A percentile compares a stretch with the other conserved stretches of the same genome.
These are phyloP conservation scores for Collybia sordida DNA, from an alignment of 768 basidiomycete genomes.

Conservation along the genomic window DNA sequence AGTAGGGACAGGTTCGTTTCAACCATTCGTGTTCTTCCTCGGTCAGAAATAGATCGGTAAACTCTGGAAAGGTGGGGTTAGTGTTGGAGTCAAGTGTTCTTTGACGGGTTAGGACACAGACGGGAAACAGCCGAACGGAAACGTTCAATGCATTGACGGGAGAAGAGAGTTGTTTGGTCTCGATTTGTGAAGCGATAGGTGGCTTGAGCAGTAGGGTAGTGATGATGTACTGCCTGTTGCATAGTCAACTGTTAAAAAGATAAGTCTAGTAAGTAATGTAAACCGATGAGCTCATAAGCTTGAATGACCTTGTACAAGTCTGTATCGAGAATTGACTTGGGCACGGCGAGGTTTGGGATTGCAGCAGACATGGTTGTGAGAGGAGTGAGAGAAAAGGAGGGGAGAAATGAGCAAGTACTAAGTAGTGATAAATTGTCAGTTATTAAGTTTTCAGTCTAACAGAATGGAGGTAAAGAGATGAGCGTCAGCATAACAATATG, in stretches of 20 bases:
- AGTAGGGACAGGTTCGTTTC: conserved; percentile 65
- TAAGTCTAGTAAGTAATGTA: conserved; percentile 6
- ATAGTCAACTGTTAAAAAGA: conserved; percentile 69
- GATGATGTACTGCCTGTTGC: conserved; percentile 86
- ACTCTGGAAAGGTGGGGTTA: conserved; percentile 43
- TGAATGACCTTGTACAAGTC: conserved; percentile 85
- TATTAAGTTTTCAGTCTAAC: neutral
- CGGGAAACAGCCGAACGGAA: conserved; percentile 57
- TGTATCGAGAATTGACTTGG: conserved; percentile 79
- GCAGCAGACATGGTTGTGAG: conserved; percentile 35
- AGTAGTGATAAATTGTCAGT: neutral
- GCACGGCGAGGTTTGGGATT: conserved; percentile 27
- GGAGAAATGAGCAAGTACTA: conserved; percentile 2
- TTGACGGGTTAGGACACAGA: conserved; percentile 28
- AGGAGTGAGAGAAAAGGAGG: neutral
- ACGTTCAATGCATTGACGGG: conserved; percentile 59
- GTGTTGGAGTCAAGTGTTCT: neutral
- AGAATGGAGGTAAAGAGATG: conserved; percentile 12
- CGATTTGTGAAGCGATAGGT: conserved; percentile 85
- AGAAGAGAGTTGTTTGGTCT: conserved; percentile 62
- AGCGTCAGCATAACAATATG: too few relatives aligned
- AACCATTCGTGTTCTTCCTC: conserved; percentile 69
- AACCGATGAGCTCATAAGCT: neutral
- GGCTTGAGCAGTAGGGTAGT: conserved; percentile 71
- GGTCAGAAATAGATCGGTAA: conserved; percentile 62